phyloP scores from a whole-genome alignment of 495 filamentous ascomycete species.

The Penicillium goetzii region DNA sequence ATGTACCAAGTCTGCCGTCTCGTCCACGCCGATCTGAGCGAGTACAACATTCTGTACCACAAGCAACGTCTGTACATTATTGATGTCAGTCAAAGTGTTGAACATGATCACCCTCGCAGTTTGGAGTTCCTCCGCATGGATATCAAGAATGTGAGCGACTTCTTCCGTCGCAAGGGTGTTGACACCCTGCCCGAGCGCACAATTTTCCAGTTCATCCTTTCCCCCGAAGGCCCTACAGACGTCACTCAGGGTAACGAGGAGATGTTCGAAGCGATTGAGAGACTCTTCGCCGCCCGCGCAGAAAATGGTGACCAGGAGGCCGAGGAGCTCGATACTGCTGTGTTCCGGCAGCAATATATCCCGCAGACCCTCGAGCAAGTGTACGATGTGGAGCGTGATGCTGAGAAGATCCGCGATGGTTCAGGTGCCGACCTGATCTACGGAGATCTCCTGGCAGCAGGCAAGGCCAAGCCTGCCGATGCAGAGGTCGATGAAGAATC shows the following conservation, averaged over 20 bases:
- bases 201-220: conserved; percentile 79
- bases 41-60: conserved; percentile 96
- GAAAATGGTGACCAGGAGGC: conserved; percentile 46
- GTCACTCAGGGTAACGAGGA: conserved; percentile 34
- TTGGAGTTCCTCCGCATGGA: conserved; percentile 96
- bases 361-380: conserved; percentile 93
- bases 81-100: conserved; percentile 95
- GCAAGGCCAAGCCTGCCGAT: conserved; percentile 56
- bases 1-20: conserved; percentile 89
- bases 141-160: conserved; percentile 92
- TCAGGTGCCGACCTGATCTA: conserved; percentile 77
- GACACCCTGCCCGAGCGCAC: conserved; percentile 72
- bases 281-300: conserved; percentile 48
- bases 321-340: conserved; percentile 78
- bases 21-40: conserved; percentile 94
- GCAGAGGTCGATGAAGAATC: conserved; percentile 41
- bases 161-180: conserved; percentile 84
- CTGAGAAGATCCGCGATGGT: conserved; percentile 71
- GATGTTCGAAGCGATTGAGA: conserved; percentile 55
- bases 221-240: conserved; percentile 55
- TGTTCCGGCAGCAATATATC: conserved; percentile 94
- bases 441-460: conserved; percentile 70
- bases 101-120: conserved; percentile 90
- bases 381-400: conserved; percentile 92
- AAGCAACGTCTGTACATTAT: conserved; percentile 85